Base-by-base conservation (phyloP, 202 grass and related monocot genomes). In the Digitaria exilis region DNA sequence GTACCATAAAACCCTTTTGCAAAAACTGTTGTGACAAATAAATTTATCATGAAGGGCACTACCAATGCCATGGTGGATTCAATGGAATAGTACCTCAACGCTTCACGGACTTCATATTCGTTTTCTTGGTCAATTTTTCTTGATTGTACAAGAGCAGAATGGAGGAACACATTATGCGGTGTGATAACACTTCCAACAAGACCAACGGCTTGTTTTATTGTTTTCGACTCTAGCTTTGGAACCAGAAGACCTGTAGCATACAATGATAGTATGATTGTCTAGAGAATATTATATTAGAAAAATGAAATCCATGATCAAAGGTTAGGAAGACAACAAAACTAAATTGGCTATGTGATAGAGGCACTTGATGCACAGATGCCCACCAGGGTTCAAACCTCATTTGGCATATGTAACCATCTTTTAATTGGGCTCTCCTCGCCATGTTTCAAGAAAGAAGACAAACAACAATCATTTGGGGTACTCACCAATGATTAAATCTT, bases 151-250 rank as follows among this genome's bases (percentile, higher is more conserved):
- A 95, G 86, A 58, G 93, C 93, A 32, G 93, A 95, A 25, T 95
- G 87, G 7, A 95, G 93, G 70, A 92, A 95, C n/a, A 90, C 90
- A 74, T 95, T 95, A 63, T 95, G 93, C 1, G 93, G 93, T 62
- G 91, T 92, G 59, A 95, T 92, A 31, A 95, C 87, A 75, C 90
- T 84, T 64, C 93, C 93, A 21, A 95, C 90, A 68, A 95, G 83
- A 21, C 93, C 93, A 29, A 95, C 90, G 21, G 93, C 93, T 88
- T 95, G 90, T 73, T 88, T 92, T 65, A 95, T 78, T 65, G 88
- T 86, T 71, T 69, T 88, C 76, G 93, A 92, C 67, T 85, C 85
- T 28, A 95, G 64, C 80, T 90, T 95, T 21, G 93, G 90, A 30
- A 95, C 52, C 63, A 92, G 10, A 73, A 94, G 37, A 69, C 92